These are phyloP conservation scores for Bruguiera hainesii DNA, from an alignment of 441 rosid species.

Conservation along the genomic window DNA sequence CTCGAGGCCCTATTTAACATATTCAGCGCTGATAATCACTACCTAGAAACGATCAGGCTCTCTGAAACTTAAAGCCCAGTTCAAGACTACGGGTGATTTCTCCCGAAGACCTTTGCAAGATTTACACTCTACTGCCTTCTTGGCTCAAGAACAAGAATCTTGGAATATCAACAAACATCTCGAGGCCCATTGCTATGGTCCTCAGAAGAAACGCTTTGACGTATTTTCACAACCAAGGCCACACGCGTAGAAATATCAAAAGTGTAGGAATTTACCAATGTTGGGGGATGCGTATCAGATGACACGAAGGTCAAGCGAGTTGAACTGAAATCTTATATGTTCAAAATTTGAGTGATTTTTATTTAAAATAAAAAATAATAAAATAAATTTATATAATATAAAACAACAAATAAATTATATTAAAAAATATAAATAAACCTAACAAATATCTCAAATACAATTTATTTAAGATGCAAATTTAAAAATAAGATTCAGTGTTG, in stretches of 20 bases:
- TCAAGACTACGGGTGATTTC: not conserved
- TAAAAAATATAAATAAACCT: too few species aligned
- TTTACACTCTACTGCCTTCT: not conserved
- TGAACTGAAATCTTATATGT: too few species aligned
- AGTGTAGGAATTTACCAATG: too few species aligned
- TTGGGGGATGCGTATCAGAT: too few species aligned
- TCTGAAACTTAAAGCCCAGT: not conserved
- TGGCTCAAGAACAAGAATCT: conserved; percentile 33
- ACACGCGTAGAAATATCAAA: conserved; percentile 23
- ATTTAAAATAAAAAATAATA: too few species aligned
- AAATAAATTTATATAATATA: too few species aligned
- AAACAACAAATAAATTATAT: too few species aligned
- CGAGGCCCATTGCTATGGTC: conserved; percentile 54
- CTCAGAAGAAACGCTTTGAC: conserved; percentile 59
- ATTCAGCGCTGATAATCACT: not conserved
- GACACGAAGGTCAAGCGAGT: too few species aligned
- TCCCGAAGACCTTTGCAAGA: not conserved
- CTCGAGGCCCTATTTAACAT: conserved; percentile 15
- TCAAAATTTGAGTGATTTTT: too few species aligned
- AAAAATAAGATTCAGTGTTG: too few species aligned
- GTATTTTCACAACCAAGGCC: conserved; percentile 78
- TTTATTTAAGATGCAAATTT: too few species aligned
- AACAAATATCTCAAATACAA: too few species aligned
- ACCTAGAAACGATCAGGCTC: not conserved
- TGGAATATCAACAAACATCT: conserved; percentile 38